A percentile compares a stretch with the other conserved stretches of the same genome.
These are phyloP conservation scores for Ceratocystis eucalypticola DNA, from an alignment of 2,329 filamentous ascomycete genomes.

Conservation along the genomic window DNA sequence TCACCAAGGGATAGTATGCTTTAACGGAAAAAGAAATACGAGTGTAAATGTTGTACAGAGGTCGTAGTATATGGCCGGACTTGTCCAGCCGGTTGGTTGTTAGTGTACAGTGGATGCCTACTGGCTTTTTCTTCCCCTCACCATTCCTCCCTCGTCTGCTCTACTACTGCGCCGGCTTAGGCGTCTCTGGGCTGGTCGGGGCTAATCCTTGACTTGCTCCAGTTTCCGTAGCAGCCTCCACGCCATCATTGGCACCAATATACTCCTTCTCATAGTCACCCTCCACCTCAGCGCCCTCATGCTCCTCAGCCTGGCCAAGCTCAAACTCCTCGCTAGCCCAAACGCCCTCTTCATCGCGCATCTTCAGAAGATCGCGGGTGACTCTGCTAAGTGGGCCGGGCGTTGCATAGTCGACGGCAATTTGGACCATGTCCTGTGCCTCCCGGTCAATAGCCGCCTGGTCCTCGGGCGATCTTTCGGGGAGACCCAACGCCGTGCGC, in stretches of 20 bases:
- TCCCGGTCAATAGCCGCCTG: constrained; percentile 25
- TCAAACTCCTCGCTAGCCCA: constrained; percentile 31
- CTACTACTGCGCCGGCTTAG: constrained; percentile 1
- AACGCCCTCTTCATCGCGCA: constrained; percentile 25
- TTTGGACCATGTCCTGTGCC: constrained; percentile 29
- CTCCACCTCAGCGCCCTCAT: constrained; percentile 28
- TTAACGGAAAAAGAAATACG: background rate
- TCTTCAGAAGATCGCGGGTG: constrained; percentile 30
- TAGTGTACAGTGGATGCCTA: constrained; percentile 6
- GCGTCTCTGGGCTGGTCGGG: background rate
- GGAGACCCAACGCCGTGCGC: constrained; percentile 50
- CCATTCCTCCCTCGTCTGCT: background rate
- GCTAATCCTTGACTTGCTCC: constrained; percentile 4
- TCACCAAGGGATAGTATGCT: background rate
- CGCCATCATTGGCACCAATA: constrained; percentile 28
- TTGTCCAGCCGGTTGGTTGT: background rate
- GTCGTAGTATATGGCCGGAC: background rate
- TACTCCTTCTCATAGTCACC: constrained; percentile 26
- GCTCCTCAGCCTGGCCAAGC: constrained; percentile 31
- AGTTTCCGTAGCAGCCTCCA: constrained; percentile 6
- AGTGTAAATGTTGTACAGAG: constrained; percentile 1
- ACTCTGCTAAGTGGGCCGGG: constrained; percentile 28
- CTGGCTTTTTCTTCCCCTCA: background rate
- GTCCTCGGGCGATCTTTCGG: constrained; percentile 28
- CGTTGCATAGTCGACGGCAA: constrained; percentile 32